A percentile compares a stretch with the other conserved stretches of the same genome.
Conservation (phyloP, 2,329 filamentous ascomycete genomes). For the Phialemonium atrogriseum region DNA sequence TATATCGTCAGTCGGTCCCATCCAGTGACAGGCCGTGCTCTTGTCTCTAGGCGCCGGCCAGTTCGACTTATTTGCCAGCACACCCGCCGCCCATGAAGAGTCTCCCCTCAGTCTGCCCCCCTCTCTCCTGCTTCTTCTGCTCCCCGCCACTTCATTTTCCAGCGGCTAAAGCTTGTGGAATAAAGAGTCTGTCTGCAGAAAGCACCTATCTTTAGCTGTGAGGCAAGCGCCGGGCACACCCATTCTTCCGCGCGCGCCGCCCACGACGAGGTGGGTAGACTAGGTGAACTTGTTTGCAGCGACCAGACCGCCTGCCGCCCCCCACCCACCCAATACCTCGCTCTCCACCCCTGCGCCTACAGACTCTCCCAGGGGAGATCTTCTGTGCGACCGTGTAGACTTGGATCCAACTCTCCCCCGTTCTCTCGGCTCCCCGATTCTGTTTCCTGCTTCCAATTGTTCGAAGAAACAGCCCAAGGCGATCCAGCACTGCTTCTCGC, state of each 20-base stretch:
- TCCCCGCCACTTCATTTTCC: too few relatives aligned
- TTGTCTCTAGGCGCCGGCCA: slow-evolving; percentile 34
- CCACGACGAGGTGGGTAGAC: slow-evolving; percentile 17
- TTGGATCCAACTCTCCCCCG: too few relatives aligned
- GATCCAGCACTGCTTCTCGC: too few relatives aligned
- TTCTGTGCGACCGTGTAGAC: slow-evolving; percentile 9
- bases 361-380: slow-evolving; percentile 2
- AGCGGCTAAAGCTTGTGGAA: slow-evolving; percentile 2
- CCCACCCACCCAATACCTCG: slow-evolving; percentile 16
- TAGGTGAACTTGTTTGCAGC: slow-evolving; percentile 10
- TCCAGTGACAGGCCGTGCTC: slow-evolving; percentile 34
- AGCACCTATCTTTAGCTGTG: too few relatives aligned
- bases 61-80: slow-evolving; percentile 30
- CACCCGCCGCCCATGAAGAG: slow-evolving; percentile 19
- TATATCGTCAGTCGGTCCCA: slow-evolving; percentile 28
- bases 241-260: slow-evolving; percentile 9
- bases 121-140: slow-evolving; percentile 4
- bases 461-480: too few relatives aligned
- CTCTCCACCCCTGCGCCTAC: slow-evolving; percentile 5
- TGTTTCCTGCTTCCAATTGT: too few relatives aligned
- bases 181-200: too few relatives aligned
- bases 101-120: slow-evolving; percentile 9
- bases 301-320: slow-evolving; percentile 19
- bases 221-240: slow-evolving; percentile 27
- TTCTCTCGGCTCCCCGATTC: too few relatives aligned